A percentile compares a stretch with the other conserved stretches of the same genome.
Conservation (phyloP, 1,284 basidiomycete species). For the Moesziomyces aphidis region DNA sequence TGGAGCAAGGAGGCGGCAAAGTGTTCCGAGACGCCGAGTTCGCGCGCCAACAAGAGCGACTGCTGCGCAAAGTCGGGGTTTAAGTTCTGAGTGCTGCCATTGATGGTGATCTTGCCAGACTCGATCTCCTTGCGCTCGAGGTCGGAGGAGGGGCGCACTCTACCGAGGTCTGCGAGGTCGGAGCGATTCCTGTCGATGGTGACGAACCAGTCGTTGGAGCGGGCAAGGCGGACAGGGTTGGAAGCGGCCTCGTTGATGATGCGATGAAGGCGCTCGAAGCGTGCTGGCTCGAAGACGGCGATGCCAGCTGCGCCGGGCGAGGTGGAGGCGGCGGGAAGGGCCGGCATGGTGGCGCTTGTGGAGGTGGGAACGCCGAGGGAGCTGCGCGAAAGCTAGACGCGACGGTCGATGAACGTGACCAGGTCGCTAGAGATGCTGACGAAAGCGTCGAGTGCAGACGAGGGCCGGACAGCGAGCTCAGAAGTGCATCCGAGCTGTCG, state of each 20-base stretch:
- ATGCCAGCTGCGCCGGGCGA: constrained; percentile 24
- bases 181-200: constrained; percentile 57
- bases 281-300: constrained; percentile 57
- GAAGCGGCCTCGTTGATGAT: constrained; percentile 52
- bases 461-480: constrained; percentile 2
- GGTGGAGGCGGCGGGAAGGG: constrained; percentile 24
- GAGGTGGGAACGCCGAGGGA: neutral
- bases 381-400: neutral
- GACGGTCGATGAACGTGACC: neutral
- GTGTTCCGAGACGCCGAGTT: constrained; percentile 60
- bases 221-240: constrained; percentile 44
- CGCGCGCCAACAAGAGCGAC: constrained; percentile 57
- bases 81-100: constrained; percentile 54
- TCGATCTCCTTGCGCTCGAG: constrained; percentile 64
- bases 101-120: constrained; percentile 59
- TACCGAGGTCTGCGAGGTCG: constrained; percentile 59
- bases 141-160: constrained; percentile 50
- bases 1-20: constrained; percentile 66
- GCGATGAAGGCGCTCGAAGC: constrained; percentile 61
- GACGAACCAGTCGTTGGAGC: constrained; percentile 63
- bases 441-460: neutral
- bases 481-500: constrained; percentile 15
- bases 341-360: constrained; percentile 13
- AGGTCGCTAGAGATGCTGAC: neutral
- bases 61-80: constrained; percentile 65